Base-by-base conservation (phyloP, 2,329 filamentous ascomycete genomes). In the Verticillium nonalfalfae region DNA sequence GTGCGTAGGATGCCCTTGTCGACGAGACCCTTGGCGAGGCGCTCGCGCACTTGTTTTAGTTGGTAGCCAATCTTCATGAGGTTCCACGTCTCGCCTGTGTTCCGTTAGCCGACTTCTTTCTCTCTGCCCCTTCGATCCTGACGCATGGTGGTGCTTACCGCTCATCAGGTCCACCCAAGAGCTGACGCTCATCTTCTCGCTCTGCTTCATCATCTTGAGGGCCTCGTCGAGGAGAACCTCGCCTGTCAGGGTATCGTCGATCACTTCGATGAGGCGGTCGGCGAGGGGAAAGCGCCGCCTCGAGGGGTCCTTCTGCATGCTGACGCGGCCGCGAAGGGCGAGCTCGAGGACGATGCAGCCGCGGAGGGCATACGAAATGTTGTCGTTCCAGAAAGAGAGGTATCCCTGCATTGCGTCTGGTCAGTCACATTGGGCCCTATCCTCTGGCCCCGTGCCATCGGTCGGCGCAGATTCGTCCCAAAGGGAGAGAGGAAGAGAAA, bases 21-120 rank as follows among this genome's bases (percentile, higher is more conserved):
- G 66, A 99, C 95, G 56, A 99, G 86, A 38, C 95, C 95, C 79
- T 99, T 99, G 72, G 93, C 94, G 61, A 99, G 85, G 62, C 95
- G 91, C 81, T 99, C 95, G 73, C 95, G 93, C 62, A 99, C 95
- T 83, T 99, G 95, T 81, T 99, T 99, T 69, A 99, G 85, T 81
- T 99, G 95, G 78, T 99, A 99, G 74, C 95, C 95, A 70, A 99
- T 99, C 83, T 99, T 99, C 95, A 99, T 98, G 67, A 99, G 81
- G 75, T 99, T 99, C 95, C 95, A 99, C 60, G 95, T 99, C 78
- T 99, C 95, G 74, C 95, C 94, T 98, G 72, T 54, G 31, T 14
- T 38, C 35, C 52, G 36, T n/a, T 33, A 33, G 26, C 26, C 26
- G 4, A 26, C 26, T 26, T 26, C 4, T 26, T 26, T 26, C 26